These are phyloP conservation scores for Trypanosoma cruzi DNA, from an alignment of 208 protist species.

Conservation along the genomic window DNA sequence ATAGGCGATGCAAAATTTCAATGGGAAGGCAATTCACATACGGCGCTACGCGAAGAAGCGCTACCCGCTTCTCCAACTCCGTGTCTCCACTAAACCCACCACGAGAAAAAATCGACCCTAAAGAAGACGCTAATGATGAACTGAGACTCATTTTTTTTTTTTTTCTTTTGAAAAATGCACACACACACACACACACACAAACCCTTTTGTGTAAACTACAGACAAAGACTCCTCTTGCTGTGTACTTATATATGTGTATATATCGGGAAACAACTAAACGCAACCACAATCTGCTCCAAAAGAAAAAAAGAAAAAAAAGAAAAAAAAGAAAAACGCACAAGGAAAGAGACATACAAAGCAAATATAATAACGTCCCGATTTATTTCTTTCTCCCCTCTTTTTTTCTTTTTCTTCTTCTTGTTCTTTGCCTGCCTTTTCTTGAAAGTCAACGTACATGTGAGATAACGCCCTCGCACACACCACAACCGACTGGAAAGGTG, in stretches of 20 bases:
- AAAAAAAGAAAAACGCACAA: neutral
- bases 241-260: neutral
- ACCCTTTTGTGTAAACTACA: too few species aligned
- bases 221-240: too few species aligned
- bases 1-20: conserved; percentile 65
- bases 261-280: too few species aligned
- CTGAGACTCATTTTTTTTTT: conserved; percentile 20
- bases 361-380: too few species aligned
- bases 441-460: neutral
- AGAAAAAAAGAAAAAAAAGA: conserved; percentile 4
- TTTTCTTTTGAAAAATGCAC: too few species aligned
- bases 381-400: neutral
- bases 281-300: neutral
- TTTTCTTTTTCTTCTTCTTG: too few species aligned
- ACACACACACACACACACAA: neutral
- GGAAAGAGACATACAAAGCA: too few species aligned
- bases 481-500: neutral
- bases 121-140: conserved; percentile 14
- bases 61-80: neutral
- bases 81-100: neutral
- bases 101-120: conserved; percentile 5
- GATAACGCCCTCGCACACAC: neutral
- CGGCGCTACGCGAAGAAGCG: neutral
- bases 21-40: conserved; percentile 52
- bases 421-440: neutral